A percentile compares a stretch with the other conserved stretches of the same genome.
Conservation (phyloP, 2,329 filamentous ascomycete genomes). For the Lachnellula suecica region DNA sequence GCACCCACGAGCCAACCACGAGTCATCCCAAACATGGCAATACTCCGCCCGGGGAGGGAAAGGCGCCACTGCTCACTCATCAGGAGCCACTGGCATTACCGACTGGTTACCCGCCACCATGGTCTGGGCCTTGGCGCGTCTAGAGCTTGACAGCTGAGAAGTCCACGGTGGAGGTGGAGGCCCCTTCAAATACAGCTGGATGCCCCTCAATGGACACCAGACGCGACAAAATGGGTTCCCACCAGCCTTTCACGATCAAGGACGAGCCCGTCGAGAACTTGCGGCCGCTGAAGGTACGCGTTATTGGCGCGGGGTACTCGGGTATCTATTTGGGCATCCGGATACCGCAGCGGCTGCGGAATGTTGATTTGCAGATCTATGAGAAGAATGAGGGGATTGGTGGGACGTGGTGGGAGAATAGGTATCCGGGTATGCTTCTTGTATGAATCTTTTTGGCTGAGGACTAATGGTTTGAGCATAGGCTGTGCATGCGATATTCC, state of each 20-base stretch:
- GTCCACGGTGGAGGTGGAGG: background rate
- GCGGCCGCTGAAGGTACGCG: conserved; percentile 28
- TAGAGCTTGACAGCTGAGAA: background rate
- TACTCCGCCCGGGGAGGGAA: too few species aligned
- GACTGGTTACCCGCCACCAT: background rate
- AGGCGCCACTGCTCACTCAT: background rate
- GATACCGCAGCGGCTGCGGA: conserved; percentile 29
- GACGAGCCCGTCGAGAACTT: conserved; percentile 28
- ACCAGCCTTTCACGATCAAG: conserved; percentile 21
- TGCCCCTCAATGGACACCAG: too few species aligned
- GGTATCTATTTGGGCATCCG: conserved; percentile 33
- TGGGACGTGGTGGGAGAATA: conserved; percentile 54
- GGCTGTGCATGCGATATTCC: conserved; percentile 23
- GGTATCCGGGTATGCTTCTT: conserved; percentile 29
- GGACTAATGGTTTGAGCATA: conserved; percentile 4
- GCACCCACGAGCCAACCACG: background rate
- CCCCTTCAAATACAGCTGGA: too few species aligned
- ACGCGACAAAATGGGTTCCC: background rate
- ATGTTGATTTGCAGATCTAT: conserved; percentile 41
- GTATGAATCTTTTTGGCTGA: background rate
- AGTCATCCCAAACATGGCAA: too few species aligned
- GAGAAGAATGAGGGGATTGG: conserved; percentile 54
- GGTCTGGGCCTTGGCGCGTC: background rate
- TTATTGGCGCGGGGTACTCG: conserved; percentile 34
- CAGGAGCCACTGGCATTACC: background rate